phyloP scores from a whole-genome alignment of 1,284 basidiomycete species.

The Coniophora puteana region DNA sequence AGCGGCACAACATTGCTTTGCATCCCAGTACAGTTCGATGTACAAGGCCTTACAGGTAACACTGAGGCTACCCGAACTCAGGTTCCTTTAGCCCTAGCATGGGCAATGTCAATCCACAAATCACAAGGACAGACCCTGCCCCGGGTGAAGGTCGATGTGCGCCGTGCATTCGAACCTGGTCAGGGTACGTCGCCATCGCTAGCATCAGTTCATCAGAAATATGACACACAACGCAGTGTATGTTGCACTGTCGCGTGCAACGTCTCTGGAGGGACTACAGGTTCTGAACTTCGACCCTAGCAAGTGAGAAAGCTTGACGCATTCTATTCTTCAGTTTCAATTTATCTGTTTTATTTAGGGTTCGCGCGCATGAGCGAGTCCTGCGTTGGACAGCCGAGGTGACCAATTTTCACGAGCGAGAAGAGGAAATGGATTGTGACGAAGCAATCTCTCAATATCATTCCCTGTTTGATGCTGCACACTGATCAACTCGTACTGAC shows the following conservation, averaged over 20 bases:
- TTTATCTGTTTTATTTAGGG: slow-evolving; percentile 19
- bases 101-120: slow-evolving; percentile 80
- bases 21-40: slow-evolving; percentile 44
- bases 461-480: too few species aligned
- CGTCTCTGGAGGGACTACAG: slow-evolving; percentile 75
- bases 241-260: slow-evolving; percentile 86
- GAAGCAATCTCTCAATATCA: slow-evolving; percentile 27
- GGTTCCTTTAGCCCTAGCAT: slow-evolving; percentile 71
- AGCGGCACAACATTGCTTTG: slow-evolving; percentile 36
- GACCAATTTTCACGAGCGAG: too few species aligned
- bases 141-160: slow-evolving; percentile 62
- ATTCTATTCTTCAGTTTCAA: neutral
- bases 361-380: slow-evolving; percentile 39
- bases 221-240: slow-evolving; percentile 69
- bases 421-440: slow-evolving; percentile 28
- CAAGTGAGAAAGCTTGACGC: slow-evolving; percentile 62
- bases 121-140: slow-evolving; percentile 77
- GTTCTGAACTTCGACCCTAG: slow-evolving; percentile 70
- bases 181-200: slow-evolving; percentile 38
- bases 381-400: slow-evolving; percentile 1
- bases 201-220: neutral
- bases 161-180: slow-evolving; percentile 70
- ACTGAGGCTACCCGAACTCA: slow-evolving; percentile 47
- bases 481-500: too few species aligned
- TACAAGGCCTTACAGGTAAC: slow-evolving; percentile 41